Conservation (phyloP, 1,139 yeast species). For the Saccharomyces hybrid region DNA sequence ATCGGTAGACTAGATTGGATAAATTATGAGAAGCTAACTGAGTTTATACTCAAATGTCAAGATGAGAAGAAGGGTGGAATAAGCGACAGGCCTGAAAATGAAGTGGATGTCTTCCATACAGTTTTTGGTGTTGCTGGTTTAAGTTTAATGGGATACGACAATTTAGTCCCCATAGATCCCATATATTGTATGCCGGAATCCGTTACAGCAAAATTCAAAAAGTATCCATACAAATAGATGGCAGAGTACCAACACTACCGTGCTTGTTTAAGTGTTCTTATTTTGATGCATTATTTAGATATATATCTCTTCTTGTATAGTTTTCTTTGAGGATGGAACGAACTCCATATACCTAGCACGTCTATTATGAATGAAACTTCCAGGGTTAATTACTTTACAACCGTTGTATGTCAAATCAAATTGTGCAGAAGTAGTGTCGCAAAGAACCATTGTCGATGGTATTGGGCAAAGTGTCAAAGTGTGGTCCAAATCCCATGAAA, state of each 20-base stretch:
- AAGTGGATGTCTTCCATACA: constrained; percentile 89
- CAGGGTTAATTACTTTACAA: constrained; percentile 71
- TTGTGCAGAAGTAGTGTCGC: constrained; percentile 61
- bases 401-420: constrained; percentile 77
- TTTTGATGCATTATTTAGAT: constrained; percentile 24
- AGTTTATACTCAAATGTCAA: constrained; percentile 69
- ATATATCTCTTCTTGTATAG: constrained; percentile 41
- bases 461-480: constrained; percentile 65
- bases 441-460: constrained; percentile 59
- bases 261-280: not conserved
- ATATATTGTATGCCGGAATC: constrained; percentile 70
- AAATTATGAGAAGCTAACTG: constrained; percentile 48
- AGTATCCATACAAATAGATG: constrained; percentile 36
- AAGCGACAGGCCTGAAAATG: constrained; percentile 85
- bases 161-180: constrained; percentile 64
- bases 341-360: constrained; percentile 65
- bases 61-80: constrained; percentile 79
- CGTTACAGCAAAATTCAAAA: constrained; percentile 36
- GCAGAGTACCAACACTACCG: not conserved
- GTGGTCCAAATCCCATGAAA: constrained; percentile 64
- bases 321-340: constrained; percentile 47
- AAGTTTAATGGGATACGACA: constrained; percentile 57
- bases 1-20: constrained; percentile 67
- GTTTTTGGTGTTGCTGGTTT: constrained; percentile 84
- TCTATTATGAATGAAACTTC: constrained; percentile 44